Evolutionary conservation across 352 stramenopile genomes (phyloP).

Genomic region (Pythium monospermum): DNA sequence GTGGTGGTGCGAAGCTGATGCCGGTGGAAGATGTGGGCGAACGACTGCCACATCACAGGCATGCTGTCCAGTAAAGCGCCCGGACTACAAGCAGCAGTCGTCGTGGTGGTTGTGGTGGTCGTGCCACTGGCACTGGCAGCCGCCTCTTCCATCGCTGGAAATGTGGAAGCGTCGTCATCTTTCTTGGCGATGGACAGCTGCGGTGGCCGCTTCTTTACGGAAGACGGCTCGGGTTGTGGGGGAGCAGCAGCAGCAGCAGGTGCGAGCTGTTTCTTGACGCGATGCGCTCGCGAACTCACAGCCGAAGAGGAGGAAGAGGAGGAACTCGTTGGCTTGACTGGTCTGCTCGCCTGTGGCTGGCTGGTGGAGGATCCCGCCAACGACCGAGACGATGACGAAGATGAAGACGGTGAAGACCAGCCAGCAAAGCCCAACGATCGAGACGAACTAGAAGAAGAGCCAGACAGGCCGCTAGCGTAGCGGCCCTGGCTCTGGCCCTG

Average conservation of each 20-base stretch:
- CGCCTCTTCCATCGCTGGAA: background rate
- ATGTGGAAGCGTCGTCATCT: background rate
- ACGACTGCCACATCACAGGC: conserved; percentile 24
- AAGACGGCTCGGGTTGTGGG: conserved; percentile 1
- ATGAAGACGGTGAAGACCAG: no score
- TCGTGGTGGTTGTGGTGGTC: background rate
- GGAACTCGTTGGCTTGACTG: background rate
- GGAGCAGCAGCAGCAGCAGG: no score
- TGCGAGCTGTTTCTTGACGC: background rate
- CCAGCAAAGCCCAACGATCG: background rate
- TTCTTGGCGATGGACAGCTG: conserved; percentile 10
- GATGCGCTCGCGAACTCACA: no score
- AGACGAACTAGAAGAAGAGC: no score
- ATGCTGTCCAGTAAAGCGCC: conserved; percentile 4
- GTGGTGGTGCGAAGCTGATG: conserved; percentile 9
- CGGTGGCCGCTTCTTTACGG: conserved; percentile 13
- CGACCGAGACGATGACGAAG: no score
- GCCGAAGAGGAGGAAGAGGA: background rate
- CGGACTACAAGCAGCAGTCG: background rate
- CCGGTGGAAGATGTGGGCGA: conserved; percentile 14
- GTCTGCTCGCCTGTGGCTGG: background rate
- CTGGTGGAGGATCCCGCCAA: background rate
- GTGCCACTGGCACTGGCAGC: background rate
- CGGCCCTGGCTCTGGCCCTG: background rate
- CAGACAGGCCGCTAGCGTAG: background rate